Conservation (phyloP, 148 eudicot genomes). For the Rhododendron vialii region DNA sequence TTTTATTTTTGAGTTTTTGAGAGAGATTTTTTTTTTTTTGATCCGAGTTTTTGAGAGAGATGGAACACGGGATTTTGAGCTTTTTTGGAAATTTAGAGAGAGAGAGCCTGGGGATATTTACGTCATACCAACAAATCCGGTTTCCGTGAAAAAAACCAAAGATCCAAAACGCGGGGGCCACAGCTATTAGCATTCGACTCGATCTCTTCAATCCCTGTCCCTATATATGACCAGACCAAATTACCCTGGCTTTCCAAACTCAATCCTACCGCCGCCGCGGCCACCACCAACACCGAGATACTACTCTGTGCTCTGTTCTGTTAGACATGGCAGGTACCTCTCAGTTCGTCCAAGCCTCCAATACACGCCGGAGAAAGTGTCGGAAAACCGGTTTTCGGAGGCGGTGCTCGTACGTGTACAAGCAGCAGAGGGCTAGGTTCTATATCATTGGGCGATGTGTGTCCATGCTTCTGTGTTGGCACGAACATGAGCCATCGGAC, state of each 20-base stretch:
- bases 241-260: not conserved
- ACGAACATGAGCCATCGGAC: conserved; percentile 27
- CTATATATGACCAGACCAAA: not conserved
- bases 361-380: conserved; percentile 10
- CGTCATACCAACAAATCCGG: not conserved
- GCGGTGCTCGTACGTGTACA: conserved; percentile 36
- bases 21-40: too few relatives aligned
- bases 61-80: too few relatives aligned
- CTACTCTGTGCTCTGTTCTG: not conserved
- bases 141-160: not conserved
- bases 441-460: conserved; percentile 63
- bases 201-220: not conserved
- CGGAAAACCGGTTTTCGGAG: conserved; percentile 30
- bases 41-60: too few relatives aligned
- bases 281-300: not conserved
- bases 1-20: too few relatives aligned
- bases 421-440: conserved; percentile 56
- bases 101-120: not conserved
- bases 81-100: too few relatives aligned
- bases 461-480: conserved; percentile 73
- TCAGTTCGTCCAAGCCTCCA: not conserved
- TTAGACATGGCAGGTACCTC: not conserved
- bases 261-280: not conserved
- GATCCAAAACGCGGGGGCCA: not conserved
- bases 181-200: not conserved